phyloP scores from a whole-genome alignment of 2,329 filamentous ascomycete genomes.

The Bipolaris cookei region DNA sequence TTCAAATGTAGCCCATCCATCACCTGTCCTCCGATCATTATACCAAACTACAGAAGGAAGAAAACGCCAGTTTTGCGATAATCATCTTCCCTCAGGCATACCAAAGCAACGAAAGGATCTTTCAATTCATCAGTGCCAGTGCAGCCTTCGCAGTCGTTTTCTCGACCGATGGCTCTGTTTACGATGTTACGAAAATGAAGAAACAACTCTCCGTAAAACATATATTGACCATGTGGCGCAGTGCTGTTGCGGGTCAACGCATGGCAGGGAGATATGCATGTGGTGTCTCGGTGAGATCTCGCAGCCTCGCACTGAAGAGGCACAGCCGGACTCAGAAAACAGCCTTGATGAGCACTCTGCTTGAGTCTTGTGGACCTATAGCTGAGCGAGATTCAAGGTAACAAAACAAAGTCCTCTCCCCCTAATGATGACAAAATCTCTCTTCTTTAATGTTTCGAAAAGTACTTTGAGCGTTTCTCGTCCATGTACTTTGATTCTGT shows the following conservation, averaged over 20 bases:
- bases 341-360: neutral
- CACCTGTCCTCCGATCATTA: constrained; percentile 36
- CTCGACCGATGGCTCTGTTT: constrained; percentile 34
- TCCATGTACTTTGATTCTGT: neutral
- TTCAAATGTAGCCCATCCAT: constrained; percentile 31
- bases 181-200: constrained; percentile 27
- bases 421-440: neutral
- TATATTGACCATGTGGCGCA: constrained; percentile 5
- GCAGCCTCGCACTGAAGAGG: neutral
- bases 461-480: neutral
- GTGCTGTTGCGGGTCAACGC: constrained; percentile 18
- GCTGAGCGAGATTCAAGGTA: neutral
- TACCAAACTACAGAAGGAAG: constrained; percentile 32
- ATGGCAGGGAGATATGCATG: constrained; percentile 17
- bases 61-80: constrained; percentile 20
- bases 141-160: constrained; percentile 26
- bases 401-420: neutral
- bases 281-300: constrained; percentile 26
- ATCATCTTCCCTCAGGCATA: constrained; percentile 4
- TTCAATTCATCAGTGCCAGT: constrained; percentile 17
- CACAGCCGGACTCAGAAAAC: neutral
- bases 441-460: neutral
- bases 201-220: constrained; percentile 4
- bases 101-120: neutral
- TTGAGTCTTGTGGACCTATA: neutral